Conservation (phyloP, 2,329 filamentous ascomycete species). For the Hymenoscyphus repandus region DNA sequence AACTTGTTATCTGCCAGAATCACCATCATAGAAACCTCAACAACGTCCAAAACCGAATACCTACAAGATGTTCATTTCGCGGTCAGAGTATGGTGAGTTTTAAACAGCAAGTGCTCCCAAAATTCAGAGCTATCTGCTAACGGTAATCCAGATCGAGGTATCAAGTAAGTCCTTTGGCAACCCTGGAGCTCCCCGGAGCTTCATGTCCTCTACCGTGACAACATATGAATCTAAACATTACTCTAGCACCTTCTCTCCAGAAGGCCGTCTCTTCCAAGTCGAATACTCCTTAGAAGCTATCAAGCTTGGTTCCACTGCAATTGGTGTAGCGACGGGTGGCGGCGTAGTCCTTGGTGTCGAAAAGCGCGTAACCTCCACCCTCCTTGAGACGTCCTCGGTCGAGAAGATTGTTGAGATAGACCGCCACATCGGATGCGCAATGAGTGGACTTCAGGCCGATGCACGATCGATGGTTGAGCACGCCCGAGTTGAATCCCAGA, state of each 20-base stretch:
- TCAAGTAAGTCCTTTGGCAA: conserved; percentile 64
- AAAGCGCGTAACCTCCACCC: conserved; percentile 96
- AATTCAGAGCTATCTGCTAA: conserved; percentile 28
- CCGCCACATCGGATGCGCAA: conserved; percentile 96
- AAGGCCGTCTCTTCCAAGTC: conserved; percentile 99
- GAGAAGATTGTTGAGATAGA: conserved; percentile 99
- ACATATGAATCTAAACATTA: conserved; percentile 14
- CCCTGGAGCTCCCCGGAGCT: conserved; percentile 9
- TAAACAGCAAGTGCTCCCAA: conserved; percentile 10
- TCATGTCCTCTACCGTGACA: not conserved
- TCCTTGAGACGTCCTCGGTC: conserved; percentile 95
- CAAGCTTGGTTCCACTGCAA: conserved; percentile 97
- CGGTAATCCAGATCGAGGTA: conserved; percentile 75
- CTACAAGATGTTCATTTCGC: conserved; percentile 95
- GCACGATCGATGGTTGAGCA: conserved; percentile 98
- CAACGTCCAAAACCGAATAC: conserved; percentile 20
- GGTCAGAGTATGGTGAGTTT: conserved; percentile 94
- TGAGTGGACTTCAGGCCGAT: conserved; percentile 96
- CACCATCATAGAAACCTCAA: conserved; percentile 20
- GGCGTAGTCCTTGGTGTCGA: conserved; percentile 96
- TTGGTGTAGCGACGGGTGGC: conserved; percentile 92
- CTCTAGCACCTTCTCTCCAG: conserved; percentile 94
- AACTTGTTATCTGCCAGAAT: not conserved
- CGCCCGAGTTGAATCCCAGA: conserved; percentile 94
- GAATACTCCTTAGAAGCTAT: conserved; percentile 99